Percentiles rank a stretch among this genome's conserved stretches.
phyloP scores from a whole-genome alignment of 1,284 basidiomycete species.

The Tilletia setariae region DNA sequence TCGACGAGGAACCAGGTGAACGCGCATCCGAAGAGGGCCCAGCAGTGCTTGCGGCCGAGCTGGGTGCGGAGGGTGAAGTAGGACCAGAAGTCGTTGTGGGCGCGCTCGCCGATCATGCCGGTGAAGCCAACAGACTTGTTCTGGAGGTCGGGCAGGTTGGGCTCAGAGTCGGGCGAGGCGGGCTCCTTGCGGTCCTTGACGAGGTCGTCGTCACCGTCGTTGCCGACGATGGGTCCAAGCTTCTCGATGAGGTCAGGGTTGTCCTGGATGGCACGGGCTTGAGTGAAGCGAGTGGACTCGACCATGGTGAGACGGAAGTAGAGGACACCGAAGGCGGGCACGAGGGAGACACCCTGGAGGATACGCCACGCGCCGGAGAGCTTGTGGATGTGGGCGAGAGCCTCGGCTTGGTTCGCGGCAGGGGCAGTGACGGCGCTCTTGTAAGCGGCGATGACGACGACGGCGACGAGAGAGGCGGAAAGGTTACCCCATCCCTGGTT shows the following conservation, averaged over 20 bases:
- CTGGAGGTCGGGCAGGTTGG: constrained; percentile 28
- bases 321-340: constrained; percentile 53
- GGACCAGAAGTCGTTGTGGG: constrained; percentile 34
- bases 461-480: constrained; percentile 64
- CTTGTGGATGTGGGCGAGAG: constrained; percentile 29
- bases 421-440: constrained; percentile 57
- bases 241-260: constrained; percentile 65
- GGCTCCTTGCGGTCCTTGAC: constrained; percentile 26
- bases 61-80: constrained; percentile 49
- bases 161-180: constrained; percentile 21
- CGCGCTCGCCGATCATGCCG: constrained; percentile 29
- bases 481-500: constrained; percentile 50
- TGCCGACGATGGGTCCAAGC: constrained; percentile 59
- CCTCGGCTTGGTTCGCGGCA: neutral
- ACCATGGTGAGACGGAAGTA: constrained; percentile 59
- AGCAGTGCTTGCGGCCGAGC: constrained; percentile 29
- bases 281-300: constrained; percentile 72
- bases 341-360: constrained; percentile 52
- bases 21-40: constrained; percentile 40
- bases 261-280: constrained; percentile 72
- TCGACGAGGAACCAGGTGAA: constrained; percentile 58
- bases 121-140: constrained; percentile 42
- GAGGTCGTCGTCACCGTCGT: constrained; percentile 26
- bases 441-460: constrained; percentile 69
- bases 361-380: constrained; percentile 49